phyloP scores from a whole-genome alignment of 2,329 filamentous ascomycete species.

The Cryphonectria parasitica region DNA sequence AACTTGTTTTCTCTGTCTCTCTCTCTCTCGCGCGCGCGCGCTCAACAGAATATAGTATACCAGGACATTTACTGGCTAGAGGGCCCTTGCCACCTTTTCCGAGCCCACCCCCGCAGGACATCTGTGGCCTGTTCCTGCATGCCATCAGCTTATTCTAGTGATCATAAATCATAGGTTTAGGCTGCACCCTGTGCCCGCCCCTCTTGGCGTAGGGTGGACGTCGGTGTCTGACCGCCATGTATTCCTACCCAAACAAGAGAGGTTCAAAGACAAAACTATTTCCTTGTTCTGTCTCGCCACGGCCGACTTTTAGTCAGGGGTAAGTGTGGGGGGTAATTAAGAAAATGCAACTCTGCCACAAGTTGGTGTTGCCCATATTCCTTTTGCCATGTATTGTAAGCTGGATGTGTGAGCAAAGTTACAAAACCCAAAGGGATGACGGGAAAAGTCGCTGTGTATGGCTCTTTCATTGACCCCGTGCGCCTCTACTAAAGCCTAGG shows the following conservation, averaged over 20 bases:
- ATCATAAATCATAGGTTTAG: neutral
- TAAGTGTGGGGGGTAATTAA: too few relatives aligned
- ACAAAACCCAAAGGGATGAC: neutral
- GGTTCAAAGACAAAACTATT: neutral
- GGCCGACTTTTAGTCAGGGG: neutral
- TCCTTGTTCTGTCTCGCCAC: neutral
- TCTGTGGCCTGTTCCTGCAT: neutral
- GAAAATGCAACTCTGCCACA: neutral
- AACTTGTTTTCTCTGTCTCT: neutral
- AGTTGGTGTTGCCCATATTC: neutral
- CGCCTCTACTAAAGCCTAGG: neutral
- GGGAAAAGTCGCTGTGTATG: neutral
- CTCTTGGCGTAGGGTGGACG: too few relatives aligned
- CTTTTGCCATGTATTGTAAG: neutral
- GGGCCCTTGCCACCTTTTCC: neutral
- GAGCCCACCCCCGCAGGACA: neutral
- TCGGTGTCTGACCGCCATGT: neutral
- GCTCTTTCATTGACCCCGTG: neutral
- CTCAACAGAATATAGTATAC: neutral
- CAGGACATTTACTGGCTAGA: neutral
- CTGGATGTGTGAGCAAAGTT: neutral
- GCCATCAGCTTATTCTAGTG: neutral
- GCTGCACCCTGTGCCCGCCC: neutral
- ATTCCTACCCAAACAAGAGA: neutral
- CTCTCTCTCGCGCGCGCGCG: neutral